A percentile compares a stretch with the other conserved stretches of the same genome.
phyloP scores from a whole-genome alignment of 2,329 filamentous ascomycete genomes.

The Xylaria sp. region DNA sequence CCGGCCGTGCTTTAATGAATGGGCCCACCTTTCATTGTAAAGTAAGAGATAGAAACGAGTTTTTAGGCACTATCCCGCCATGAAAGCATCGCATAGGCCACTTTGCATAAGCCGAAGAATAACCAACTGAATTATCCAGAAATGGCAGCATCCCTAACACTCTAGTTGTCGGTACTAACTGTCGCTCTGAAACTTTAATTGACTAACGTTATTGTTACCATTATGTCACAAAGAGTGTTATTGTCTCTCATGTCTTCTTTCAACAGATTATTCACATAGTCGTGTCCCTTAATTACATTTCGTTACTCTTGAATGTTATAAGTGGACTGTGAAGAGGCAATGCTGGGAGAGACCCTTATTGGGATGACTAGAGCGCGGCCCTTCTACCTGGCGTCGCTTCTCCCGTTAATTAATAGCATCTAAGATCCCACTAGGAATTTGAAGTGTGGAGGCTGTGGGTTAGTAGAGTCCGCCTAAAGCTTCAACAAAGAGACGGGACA shows the following conservation, averaged over 20 bases:
- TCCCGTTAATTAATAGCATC: neutral
- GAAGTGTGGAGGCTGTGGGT: constrained; percentile 6
- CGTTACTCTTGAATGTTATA: neutral
- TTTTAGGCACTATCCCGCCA: neutral
- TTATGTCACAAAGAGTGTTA: neutral
- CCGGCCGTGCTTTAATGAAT: neutral
- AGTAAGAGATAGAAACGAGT: neutral
- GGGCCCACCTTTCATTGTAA: neutral
- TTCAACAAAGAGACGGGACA: neutral
- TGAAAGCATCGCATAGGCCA: neutral
- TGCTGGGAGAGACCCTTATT: neutral
- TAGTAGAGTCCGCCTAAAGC: neutral
- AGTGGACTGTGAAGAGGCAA: neutral
- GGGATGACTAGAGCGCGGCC: neutral
- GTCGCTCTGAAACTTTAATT: neutral
- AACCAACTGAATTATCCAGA: neutral
- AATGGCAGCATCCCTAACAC: neutral
- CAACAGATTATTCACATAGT: neutral
- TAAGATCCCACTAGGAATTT: neutral
- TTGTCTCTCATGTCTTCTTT: neutral
- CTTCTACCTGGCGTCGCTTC: neutral
- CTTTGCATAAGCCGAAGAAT: neutral
- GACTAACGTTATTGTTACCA: neutral
- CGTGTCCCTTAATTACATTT: neutral
- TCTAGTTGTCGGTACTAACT: too few species aligned